Evolutionary conservation across 1,284 basidiomycete genomes (phyloP), one percentile per base, ranked within the genome.

Genomic region (Marasmius oreades): DNA sequence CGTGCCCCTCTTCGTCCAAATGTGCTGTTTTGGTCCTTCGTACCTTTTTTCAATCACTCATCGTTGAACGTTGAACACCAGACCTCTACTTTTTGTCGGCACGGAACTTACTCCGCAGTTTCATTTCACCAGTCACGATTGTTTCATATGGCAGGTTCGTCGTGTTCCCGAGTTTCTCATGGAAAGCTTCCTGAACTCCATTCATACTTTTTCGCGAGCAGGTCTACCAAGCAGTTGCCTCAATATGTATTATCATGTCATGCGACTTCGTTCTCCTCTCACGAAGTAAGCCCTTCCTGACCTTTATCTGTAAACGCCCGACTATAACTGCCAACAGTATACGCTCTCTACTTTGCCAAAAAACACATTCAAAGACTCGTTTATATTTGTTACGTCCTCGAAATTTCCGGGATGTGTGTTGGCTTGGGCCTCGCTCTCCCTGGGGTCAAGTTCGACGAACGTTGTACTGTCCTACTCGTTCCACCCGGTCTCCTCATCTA

Each of bases 71-170:
- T 16, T n/a, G n/a, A n/a, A n/a, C n/a, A n/a, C 8, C 10, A 55
- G 55, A 12, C 55, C 55, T n/a, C 48, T 55, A 22, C 47, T 55
- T 22, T 20, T 55, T 20, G 55, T 55, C n/a, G 55, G 55, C 14
- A 44, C 55, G 20, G 48, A 56, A 24, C 42, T 56, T 11, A 34
- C 50, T 12, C 37, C 42, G 2, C 26, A 51, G 11, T 51, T 52
- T 23, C 50, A 52, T 37, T 56, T 56, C 55, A 56, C 31, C 16
- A 43, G 23, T 4, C 37, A 51, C n/a, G 50, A 50, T 5, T 56
- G 55, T n/a, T 52, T 45, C 16, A 46, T 56, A 23, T 56, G 55
- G 37, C 20, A 24, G 37, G 37, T 39, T 5, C 20, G n/a, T n/a
- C 37, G 28, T 24, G 14, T 36, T 34, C 12, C 3, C n/a, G n/a